Evolutionary conservation across 495 filamentous ascomycete genomes (phyloP).

Genomic region (Chaetomium cochliodes): DNA sequence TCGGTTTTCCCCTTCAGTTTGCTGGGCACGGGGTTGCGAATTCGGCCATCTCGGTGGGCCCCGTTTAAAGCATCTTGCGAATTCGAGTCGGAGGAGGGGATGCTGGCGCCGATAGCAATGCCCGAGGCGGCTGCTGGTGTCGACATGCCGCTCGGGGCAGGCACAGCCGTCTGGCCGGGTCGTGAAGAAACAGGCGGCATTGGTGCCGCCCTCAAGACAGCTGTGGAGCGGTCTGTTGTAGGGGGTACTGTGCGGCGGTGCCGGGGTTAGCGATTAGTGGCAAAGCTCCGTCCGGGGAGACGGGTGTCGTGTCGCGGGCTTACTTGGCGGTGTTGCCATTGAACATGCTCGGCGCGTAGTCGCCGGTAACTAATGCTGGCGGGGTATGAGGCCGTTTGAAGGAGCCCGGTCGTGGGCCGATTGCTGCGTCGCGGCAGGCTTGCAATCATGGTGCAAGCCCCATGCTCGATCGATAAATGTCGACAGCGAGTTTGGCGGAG

Average conservation of each 20-base stretch:
- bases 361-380: neutral
- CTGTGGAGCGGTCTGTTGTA: conserved; percentile 12
- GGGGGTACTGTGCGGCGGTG: conserved; percentile 17
- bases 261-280: conserved; percentile 21
- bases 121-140: neutral
- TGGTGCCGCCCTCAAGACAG: conserved; percentile 25
- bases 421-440: conserved; percentile 22
- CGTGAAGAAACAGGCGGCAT: conserved; percentile 25
- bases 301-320: conserved; percentile 9
- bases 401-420: conserved; percentile 7
- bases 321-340: conserved; percentile 27
- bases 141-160: conserved; percentile 15
- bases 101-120: conserved; percentile 19
- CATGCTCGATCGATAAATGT: conserved; percentile 21
- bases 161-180: conserved; percentile 11
- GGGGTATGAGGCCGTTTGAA: neutral
- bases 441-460: conserved; percentile 19
- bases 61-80: conserved; percentile 29
- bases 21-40: conserved; percentile 57
- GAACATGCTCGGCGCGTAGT: neutral
- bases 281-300: neutral
- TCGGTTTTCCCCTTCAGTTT: conserved; percentile 59
- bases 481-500: neutral
- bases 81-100: conserved; percentile 23
- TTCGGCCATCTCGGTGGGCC: conserved; percentile 48